These are phyloP conservation scores for Apostasia ramifera DNA, from an alignment of 106 monocot genomes.

Conservation along the genomic window DNA sequence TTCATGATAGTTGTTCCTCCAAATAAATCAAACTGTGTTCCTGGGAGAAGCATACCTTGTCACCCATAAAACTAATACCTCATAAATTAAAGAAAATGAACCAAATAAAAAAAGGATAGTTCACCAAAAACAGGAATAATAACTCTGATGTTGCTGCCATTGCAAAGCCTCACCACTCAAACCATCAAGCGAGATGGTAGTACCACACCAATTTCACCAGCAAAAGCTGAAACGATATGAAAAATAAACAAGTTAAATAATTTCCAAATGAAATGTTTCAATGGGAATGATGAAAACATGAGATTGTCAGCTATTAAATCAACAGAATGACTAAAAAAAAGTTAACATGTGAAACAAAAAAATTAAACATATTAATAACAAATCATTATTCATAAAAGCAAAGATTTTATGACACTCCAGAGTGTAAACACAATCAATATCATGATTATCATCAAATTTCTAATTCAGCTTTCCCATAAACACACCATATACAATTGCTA, in stretches of 20 bases:
- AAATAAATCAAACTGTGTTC: slow-evolving; percentile 98
- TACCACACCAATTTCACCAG: slow-evolving; percentile 88
- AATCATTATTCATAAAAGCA: too few relatives aligned
- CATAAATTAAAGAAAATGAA: not conserved
- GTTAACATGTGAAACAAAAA: not conserved
- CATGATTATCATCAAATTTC: too few relatives aligned
- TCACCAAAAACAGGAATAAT: not conserved
- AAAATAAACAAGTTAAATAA: not conserved
- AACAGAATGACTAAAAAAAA: not conserved
- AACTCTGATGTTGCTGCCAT: slow-evolving; percentile 99
- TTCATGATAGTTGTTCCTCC: slow-evolving; percentile 97
- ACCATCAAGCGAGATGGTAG: slow-evolving; percentile 90
- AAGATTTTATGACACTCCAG: too few relatives aligned
- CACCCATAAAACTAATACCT: not conserved
- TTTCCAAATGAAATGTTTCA: not conserved
- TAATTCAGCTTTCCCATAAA: too few relatives aligned
- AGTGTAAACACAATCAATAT: too few relatives aligned
- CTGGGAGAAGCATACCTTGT: slow-evolving; percentile 82
- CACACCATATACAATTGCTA: too few relatives aligned
- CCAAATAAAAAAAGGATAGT: not conserved
- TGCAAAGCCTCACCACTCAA: slow-evolving; percentile 95
- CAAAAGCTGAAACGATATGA: slow-evolving; percentile 55
- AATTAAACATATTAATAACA: too few relatives aligned
- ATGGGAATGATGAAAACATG: too few relatives aligned
- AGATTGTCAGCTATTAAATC: not conserved